Evolutionary conservation across 768 basidiomycete species (phyloP), one percentile per base, ranked within the genome.

Genomic region (Kwoniella europaea): DNA sequence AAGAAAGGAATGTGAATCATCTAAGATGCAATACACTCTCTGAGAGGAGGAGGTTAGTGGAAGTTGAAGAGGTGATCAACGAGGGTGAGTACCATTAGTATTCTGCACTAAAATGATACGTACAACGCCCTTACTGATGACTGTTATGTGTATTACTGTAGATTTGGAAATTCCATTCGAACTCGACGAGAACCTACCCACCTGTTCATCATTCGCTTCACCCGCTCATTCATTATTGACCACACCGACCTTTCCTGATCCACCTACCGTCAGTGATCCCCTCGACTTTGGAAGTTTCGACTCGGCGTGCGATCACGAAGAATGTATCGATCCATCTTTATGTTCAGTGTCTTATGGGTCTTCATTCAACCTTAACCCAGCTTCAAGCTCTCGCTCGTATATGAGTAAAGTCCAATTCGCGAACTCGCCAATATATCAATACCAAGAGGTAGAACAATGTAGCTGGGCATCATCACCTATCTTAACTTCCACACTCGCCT

Each of bases 281-380:
- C 13, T 65, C 12, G 43, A 57, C 20, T 56, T 65, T 10, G 35
- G 41, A 20, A 57, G 54, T 20, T 65, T 24, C n/a, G 35, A 22
- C n/a, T 65, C 63, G 29, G 43, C 53, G 46, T 67, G 65, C 46
- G 56, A 55, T 3, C 35, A 35, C 7, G 27, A 41, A 3, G 65
- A 52, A 67, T 67, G 65, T 29, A 67, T 67, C 42, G 65, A 67
- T 46, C 65, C 65, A 2, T 67, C 65, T 10, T 29, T 67, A n/a
- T 67, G 65, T 54, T n/a, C 65, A 3, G 24, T n/a, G 13, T 67
- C 65, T 10, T 10, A 57, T 42, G 56, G 65, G 15, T 59, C 65
- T 22, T 65, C 64, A 12, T 65, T 24, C 53, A 65, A 43, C 7
- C 35, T 35, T 42, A 63, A n/a, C 20, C 62, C 2, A 7, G 43